Base-by-base conservation (phyloP, 306 rosid genomes). In the Elaeagnus macrophylla region DNA sequence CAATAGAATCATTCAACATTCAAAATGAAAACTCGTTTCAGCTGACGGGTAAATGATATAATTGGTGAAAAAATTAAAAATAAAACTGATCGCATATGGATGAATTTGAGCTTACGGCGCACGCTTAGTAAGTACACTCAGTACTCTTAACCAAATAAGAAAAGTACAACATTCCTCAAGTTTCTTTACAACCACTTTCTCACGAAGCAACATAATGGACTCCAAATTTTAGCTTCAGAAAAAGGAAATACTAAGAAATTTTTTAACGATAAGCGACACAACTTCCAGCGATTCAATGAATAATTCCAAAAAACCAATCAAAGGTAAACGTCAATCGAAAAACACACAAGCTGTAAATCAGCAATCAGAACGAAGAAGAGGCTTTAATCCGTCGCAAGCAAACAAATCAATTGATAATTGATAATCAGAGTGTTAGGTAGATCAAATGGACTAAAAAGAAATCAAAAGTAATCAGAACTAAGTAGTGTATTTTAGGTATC, bases 51-150 rank as follows among this genome's bases (percentile, higher is more conserved):
- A 47, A 40, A 39, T 47, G 46, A 57, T 35, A 5, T 16, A 19
- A 10, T 12, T 58, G 19, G 52, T 42, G 19, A 37, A 44, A 10
- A 25, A 62, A n/a, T n/a, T n/a, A 46, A 41, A 19, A 6, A 7
- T 64, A 54, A 44, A 41, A 13, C 16, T 7, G 38, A 37, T 11
- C 36, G 18, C 16, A 16, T 25, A 25, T 25, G 32, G 32, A 25
- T 25, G 32, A 25, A 25, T 25, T 25, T 25, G 32, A 25, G 32
- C 4, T 25, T 49, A 53, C 60, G 19, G 8, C 57, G 66, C 54
- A 65, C 70, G 36, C 12, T 37, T 41, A 52, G 55, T 52, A 62
- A 73, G 32, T 25, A 57, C 48, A 57, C 57, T 68, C 55, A 73
- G 49, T 17, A 67, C 56, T 32, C 50, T 40, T 35, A 37, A 10